Evolutionary conservation across 2,329 filamentous ascomycete species (phyloP).

Genomic region (Cercospora janseana): DNA sequence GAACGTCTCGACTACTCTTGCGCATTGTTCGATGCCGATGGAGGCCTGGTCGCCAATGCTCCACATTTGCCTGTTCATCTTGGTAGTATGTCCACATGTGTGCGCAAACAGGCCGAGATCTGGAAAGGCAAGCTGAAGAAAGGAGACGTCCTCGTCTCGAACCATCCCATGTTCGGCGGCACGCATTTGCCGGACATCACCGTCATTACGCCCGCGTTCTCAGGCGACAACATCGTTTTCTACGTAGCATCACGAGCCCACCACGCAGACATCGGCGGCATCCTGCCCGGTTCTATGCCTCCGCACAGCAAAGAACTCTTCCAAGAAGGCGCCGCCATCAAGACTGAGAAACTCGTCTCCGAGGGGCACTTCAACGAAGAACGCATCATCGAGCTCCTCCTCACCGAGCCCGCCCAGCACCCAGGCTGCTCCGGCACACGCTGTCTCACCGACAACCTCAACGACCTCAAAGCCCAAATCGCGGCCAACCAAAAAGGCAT

Average conservation of each 20-base stretch:
- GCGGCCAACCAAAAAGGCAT: slow-evolving; percentile 86
- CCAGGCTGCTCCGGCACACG: slow-evolving; percentile 75
- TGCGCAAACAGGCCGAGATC: slow-evolving; percentile 73
- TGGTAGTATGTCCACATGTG: slow-evolving; percentile 82
- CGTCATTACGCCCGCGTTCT: slow-evolving; percentile 75
- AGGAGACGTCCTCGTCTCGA: slow-evolving; percentile 79
- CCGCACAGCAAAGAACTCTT: slow-evolving; percentile 64
- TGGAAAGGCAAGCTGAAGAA: slow-evolving; percentile 75
- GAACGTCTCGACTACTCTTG: slow-evolving; percentile 82
- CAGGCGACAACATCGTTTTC: slow-evolving; percentile 72
- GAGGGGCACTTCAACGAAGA: slow-evolving; percentile 77
- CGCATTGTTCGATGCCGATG: slow-evolving; percentile 73
- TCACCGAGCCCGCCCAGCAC: slow-evolving; percentile 70
- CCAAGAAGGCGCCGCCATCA: slow-evolving; percentile 57
- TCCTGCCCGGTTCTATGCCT: slow-evolving; percentile 79
- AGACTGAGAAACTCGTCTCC: slow-evolving; percentile 66
- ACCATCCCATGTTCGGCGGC: slow-evolving; percentile 80
- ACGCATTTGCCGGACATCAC: slow-evolving; percentile 84
- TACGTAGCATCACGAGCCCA: slow-evolving; percentile 79
- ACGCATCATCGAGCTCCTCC: slow-evolving; percentile 65
- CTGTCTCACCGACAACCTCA: slow-evolving; percentile 78
- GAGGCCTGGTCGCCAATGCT: slow-evolving; percentile 73
- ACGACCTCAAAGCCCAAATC: slow-evolving; percentile 82
- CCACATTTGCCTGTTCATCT: slow-evolving; percentile 80
- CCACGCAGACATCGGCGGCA: slow-evolving; percentile 82